phyloP scores from a whole-genome alignment of 257 asterid genomes.

The Nicotiana tomentosiformis region DNA sequence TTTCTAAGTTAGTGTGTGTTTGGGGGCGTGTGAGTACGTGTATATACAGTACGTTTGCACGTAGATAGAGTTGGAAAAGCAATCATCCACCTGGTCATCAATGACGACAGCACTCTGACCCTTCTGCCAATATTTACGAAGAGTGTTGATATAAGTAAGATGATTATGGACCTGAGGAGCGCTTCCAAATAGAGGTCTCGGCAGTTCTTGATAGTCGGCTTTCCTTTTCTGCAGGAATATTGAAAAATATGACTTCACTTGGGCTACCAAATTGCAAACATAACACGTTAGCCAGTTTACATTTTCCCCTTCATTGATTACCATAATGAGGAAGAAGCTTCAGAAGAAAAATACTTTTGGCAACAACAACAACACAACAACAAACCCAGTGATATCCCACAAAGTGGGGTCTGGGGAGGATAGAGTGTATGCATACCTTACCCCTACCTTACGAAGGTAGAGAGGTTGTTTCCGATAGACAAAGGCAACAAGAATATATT shows the following conservation, averaged over 20 bases:
- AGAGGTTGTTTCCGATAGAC: too few species aligned
- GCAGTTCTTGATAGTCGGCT: background rate
- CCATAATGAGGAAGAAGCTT: background rate
- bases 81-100: slow-evolving; percentile 14
- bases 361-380: background rate
- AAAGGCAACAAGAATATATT: background rate
- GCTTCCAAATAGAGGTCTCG: background rate
- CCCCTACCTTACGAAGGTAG: too few species aligned
- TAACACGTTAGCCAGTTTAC: background rate
- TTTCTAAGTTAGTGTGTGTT: too few species aligned
- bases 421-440: too few species aligned
- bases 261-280: background rate
- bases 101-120: slow-evolving; percentile 8
- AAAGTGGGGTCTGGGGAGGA: too few species aligned
- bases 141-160: slow-evolving; percentile 4
- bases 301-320: background rate
- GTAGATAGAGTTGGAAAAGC: background rate
- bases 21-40: too few species aligned
- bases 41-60: too few species aligned
- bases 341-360: background rate
- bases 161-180: background rate
- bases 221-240: slow-evolving; percentile 24
- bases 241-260: background rate
- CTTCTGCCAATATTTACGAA: slow-evolving; percentile 7
- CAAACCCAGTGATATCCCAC: too few species aligned